phyloP scores from a whole-genome alignment of 106 monocot genomes.

The Acanthochlamys bracteata region DNA sequence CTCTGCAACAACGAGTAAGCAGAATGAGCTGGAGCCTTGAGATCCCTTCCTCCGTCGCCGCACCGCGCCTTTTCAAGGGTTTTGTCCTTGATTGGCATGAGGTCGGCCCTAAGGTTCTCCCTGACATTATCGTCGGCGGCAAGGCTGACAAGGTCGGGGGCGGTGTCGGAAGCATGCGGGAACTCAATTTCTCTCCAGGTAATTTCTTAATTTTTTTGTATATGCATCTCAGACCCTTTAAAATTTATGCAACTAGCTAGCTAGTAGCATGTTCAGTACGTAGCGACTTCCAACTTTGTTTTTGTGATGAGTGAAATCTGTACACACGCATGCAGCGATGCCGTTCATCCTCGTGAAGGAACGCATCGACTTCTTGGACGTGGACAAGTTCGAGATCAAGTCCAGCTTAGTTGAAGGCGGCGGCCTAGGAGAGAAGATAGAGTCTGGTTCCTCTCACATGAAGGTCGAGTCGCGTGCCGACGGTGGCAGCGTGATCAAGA shows the following conservation, averaged over 20 bases:
- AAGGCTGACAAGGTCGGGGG: slow-evolving; percentile 12
- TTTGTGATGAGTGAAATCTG: too few relatives aligned
- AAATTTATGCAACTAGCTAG: neutral
- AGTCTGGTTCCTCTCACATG: slow-evolving; percentile 12
- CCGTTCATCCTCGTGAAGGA: slow-evolving; percentile 20
- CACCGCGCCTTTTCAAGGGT: slow-evolving; percentile 27
- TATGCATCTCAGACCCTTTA: too few relatives aligned
- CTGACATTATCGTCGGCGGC: slow-evolving; percentile 23
- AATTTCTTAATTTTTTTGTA: neutral
- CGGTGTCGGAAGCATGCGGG: slow-evolving; percentile 22
- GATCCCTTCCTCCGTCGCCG: slow-evolving; percentile 21
- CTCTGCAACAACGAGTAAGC: too few relatives aligned
- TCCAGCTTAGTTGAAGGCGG: slow-evolving; percentile 19
- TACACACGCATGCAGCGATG: slow-evolving; percentile 16
- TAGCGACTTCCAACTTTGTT: too few relatives aligned
- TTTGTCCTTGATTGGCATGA: slow-evolving; percentile 32
- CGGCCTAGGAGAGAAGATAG: slow-evolving; percentile 5
- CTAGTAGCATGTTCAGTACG: too few relatives aligned
- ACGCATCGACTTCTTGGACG: slow-evolving; percentile 11
- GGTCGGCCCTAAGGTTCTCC: slow-evolving; percentile 34
- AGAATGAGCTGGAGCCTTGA: slow-evolving; percentile 18
- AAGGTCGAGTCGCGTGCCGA: slow-evolving; percentile 7
- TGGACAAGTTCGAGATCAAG: slow-evolving; percentile 18
- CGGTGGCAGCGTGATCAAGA: slow-evolving; percentile 24
- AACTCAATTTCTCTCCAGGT: slow-evolving; percentile 41